phyloP scores from a whole-genome alignment of 2,329 filamentous ascomycete genomes.

The Hypoxylon rubiginosum region DNA sequence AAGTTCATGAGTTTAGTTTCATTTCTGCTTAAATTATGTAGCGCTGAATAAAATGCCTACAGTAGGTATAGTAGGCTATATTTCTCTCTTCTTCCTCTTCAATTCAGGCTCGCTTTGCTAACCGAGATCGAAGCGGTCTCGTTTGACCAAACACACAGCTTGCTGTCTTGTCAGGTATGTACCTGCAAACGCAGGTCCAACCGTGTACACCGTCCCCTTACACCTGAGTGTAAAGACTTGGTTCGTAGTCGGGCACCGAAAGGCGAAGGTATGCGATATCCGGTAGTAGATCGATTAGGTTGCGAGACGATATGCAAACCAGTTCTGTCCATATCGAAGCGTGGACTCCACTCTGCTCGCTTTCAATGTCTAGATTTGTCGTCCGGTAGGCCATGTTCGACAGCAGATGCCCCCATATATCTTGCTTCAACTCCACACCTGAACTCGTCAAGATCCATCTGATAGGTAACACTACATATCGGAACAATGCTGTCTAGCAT shows the following conservation, averaged over 20 bases:
- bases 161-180: not conserved
- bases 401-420: slow-evolving; percentile 10
- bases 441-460: slow-evolving; percentile 11
- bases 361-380: slow-evolving; percentile 4
- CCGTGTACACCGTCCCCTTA: slow-evolving; percentile 18
- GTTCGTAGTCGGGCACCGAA: slow-evolving; percentile 17
- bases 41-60: slow-evolving; percentile 4
- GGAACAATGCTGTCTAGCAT: slow-evolving; percentile 18
- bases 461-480: slow-evolving; percentile 10
- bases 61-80: slow-evolving; percentile 4
- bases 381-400: slow-evolving; percentile 5
- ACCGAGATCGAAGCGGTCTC: slow-evolving; percentile 13
- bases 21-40: not conserved
- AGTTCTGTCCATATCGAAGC: not conserved
- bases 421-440: slow-evolving; percentile 9
- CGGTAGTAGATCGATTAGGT: slow-evolving; percentile 5
- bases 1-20: not conserved
- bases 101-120: slow-evolving; percentile 11
- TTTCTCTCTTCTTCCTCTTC: slow-evolving; percentile 1
- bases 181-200: slow-evolving; percentile 8
- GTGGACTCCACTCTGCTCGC: slow-evolving; percentile 14
- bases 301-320: slow-evolving; percentile 11
- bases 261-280: slow-evolving; percentile 15
- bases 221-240: not conserved
- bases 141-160: slow-evolving; percentile 12